Base-by-base conservation (phyloP, 192 early-diverging fungal genomes). In the Gamsiella multidivaricata region DNA sequence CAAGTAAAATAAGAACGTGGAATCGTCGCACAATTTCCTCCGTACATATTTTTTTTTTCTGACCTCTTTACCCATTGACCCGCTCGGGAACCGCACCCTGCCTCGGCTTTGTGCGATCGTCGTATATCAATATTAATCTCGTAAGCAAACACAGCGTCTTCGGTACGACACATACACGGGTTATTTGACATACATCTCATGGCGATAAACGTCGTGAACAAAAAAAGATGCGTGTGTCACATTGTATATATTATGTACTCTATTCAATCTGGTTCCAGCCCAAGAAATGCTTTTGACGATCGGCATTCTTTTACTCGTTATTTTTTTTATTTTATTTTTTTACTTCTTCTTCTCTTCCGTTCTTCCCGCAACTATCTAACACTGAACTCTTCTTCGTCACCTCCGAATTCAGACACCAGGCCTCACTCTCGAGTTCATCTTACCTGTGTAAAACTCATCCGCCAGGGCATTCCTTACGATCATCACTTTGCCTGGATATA, bases 71-170 rank as follows among this genome's bases (percentile, higher is more conserved):
- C 9, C 45, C 6, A 18, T 12, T 39, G 37, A 12, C 37, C 5
- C 12, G 5, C 37, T 46, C 15, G 15, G 12, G n/a, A 5, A 18
- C 45, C 45, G 15, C 45, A 18, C 45, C 9, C 45, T n/a, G n/a
- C n/a, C n/a, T n/a, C n/a, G n/a, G n/a, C n/a, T n/a, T n/a, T n/a
- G 4, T n/a, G 45, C 45, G 9, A 5, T n/a, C n/a, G n/a, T 5
- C 12, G 45, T 46, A 5, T 46, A 46, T 18, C 45, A 18, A 60
- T 29, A 3, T 17, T 42, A 11, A 37, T 58, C 55, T 58, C 55
- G 55, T 58, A 58, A 58, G 55, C 55, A 58, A 58, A 58, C 55
- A 58, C 55, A 58, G 55, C 55, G 55, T 12, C 37, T 39, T 39
- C 12, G n/a, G 37, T 39, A 5, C 37, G 12, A 39, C 7, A 39